phyloP scores from a whole-genome alignment of 1,284 basidiomycete species.

The Cutaneotrichosporon sp. region DNA sequence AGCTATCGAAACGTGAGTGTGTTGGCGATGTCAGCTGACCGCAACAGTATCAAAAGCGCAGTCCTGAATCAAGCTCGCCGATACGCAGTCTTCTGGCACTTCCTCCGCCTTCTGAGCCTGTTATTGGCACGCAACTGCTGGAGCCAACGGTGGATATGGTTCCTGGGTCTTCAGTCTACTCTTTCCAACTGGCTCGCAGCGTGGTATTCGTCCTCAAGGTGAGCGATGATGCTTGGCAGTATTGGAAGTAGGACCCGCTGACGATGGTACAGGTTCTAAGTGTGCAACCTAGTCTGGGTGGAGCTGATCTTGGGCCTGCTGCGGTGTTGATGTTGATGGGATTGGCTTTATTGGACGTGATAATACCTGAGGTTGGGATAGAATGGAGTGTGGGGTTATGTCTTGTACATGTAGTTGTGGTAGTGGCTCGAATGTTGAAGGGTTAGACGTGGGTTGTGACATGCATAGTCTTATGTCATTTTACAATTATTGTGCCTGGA shows the following conservation, averaged over 20 bases:
- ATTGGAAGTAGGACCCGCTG: conserved; percentile 7
- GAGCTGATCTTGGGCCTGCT: conserved; percentile 11
- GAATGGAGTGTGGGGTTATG: neutral
- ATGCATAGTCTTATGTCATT: too few relatives aligned
- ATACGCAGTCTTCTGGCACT: conserved; percentile 26
- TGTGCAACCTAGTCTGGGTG: conserved; percentile 26
- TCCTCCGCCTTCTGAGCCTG: conserved; percentile 19
- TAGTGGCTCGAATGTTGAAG: neutral
- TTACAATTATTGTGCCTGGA: too few relatives aligned
- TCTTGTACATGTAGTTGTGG: conserved; percentile 3
- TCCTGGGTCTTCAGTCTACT: neutral
- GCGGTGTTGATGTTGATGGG: conserved; percentile 20
- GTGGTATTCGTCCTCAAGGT: conserved; percentile 27
- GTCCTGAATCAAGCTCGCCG: conserved; percentile 4
- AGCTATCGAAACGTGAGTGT: neutral
- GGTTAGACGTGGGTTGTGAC: too few relatives aligned
- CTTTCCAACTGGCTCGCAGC: neutral
- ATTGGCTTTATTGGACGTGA: conserved; percentile 23
- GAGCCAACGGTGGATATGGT: neutral
- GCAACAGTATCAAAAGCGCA: neutral
- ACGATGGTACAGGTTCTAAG: conserved; percentile 21
- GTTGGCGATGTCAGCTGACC: neutral
- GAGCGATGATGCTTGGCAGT: neutral
- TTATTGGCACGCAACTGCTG: neutral
- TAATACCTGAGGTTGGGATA: neutral